Percentiles rank a stretch among this genome's conserved stretches.
Evolutionary conservation across 106 monocot species (phyloP).

Genomic region (Ottelia alismoides): DNA sequence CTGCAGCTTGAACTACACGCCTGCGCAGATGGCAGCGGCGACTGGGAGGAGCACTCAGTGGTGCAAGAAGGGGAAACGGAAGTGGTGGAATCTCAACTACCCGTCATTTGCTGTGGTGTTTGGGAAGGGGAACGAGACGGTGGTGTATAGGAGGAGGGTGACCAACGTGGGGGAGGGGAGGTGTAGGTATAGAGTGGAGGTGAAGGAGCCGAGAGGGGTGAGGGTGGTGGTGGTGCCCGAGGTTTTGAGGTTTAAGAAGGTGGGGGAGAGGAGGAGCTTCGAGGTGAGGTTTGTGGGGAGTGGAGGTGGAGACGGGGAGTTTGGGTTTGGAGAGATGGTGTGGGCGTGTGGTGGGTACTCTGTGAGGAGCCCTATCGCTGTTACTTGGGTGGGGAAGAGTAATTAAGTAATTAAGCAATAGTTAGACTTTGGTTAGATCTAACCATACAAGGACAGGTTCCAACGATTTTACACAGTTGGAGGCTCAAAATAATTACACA

Average conservation of each 20-base stretch:
- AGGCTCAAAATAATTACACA: too few relatives aligned
- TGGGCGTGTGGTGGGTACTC: constrained; percentile 21
- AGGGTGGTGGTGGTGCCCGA: constrained; percentile 17
- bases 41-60: background rate
- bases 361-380: constrained; percentile 32
- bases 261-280: constrained; percentile 26
- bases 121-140: background rate
- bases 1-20: constrained; percentile 16
- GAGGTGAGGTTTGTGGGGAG: constrained; percentile 13
- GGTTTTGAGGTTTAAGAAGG: constrained; percentile 10
- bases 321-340: constrained; percentile 20
- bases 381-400: constrained; percentile 36
- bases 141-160: constrained; percentile 7
- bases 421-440: too few relatives aligned
- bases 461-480: too few relatives aligned
- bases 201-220: constrained; percentile 17
- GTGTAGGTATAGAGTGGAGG: constrained; percentile 18
- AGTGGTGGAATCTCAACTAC: constrained; percentile 14
- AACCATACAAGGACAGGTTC: too few relatives aligned
- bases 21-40: constrained; percentile 2
- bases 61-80: background rate
- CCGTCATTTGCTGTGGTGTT: constrained; percentile 19
- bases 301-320: background rate
- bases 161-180: constrained; percentile 20
- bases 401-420: too few relatives aligned